A percentile compares a stretch with the other conserved stretches of the same genome.
Evolutionary conservation across 495 filamentous ascomycete genomes (phyloP).

Genomic region (Neurospora sp.): DNA sequence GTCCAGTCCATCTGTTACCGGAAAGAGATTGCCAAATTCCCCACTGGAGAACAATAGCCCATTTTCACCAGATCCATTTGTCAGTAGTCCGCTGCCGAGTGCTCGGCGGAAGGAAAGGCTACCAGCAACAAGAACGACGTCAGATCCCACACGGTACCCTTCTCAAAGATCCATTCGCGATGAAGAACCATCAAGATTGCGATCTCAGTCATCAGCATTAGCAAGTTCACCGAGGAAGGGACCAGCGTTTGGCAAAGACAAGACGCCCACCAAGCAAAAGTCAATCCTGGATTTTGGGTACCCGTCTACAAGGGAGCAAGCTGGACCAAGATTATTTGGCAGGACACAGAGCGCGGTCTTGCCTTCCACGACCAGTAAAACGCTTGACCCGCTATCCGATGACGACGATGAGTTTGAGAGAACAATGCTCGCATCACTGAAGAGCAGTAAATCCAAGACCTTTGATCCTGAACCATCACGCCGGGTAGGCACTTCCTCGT

Average conservation of each 20-base stretch:
- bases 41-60: background rate
- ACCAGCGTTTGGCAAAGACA: slow-evolving; percentile 1
- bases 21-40: slow-evolving; percentile 4
- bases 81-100: slow-evolving; percentile 3
- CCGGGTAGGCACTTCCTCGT: no score
- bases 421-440: background rate
- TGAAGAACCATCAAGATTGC: background rate
- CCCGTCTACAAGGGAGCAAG: background rate
- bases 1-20: slow-evolving; percentile 29
- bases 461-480: background rate
- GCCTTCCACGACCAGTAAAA: background rate
- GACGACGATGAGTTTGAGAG: slow-evolving; percentile 9
- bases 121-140: background rate
- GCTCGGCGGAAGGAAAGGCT: background rate
- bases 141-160: background rate
- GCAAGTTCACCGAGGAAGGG: background rate
- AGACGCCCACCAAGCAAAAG: background rate
- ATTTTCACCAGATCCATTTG: slow-evolving; percentile 32
- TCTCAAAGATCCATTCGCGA: background rate
- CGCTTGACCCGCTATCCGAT: slow-evolving; percentile 4
- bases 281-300: slow-evolving; percentile 12
- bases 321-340: background rate
- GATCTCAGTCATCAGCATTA: background rate
- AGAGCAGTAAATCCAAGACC: background rate
- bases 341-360: background rate